A percentile compares a stretch with the other conserved stretches of the same genome.
Evolutionary conservation across 1,139 yeast species (phyloP).

Genomic region (Yamadazyma trypodendri): DNA sequence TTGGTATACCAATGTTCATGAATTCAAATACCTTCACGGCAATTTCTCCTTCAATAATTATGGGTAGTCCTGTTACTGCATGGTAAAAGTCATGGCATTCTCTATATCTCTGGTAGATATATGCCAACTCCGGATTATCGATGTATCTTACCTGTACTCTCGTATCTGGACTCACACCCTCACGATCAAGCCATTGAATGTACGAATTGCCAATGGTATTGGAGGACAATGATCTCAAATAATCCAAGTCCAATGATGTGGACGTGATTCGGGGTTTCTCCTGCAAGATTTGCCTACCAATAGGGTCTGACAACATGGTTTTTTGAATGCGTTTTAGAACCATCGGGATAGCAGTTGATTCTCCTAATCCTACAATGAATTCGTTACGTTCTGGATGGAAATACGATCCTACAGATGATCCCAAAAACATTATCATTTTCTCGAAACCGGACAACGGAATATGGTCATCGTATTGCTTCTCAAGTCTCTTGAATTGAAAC

Average conservation of each 20-base stretch:
- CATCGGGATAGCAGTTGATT: conserved; percentile 76
- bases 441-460: conserved; percentile 71
- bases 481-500: conserved; percentile 33
- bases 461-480: conserved; percentile 71
- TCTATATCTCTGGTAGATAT: conserved; percentile 86
- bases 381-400: conserved; percentile 80
- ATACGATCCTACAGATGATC: conserved; percentile 82
- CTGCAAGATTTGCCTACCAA: conserved; percentile 73
- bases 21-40: conserved; percentile 91
- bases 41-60: conserved; percentile 91
- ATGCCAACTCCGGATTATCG: conserved; percentile 88
- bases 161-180: conserved; percentile 92
- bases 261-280: conserved; percentile 86
- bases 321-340: conserved; percentile 62
- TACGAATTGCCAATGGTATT: conserved; percentile 79
- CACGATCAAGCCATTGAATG: conserved; percentile 77
- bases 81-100: conserved; percentile 98
- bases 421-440: conserved; percentile 59
- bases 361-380: conserved; percentile 91
- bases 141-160: conserved; percentile 84
- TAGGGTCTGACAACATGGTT: conserved; percentile 71
- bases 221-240: conserved; percentile 60
- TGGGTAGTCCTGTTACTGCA: conserved; percentile 86
- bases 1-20: conserved; percentile 89
- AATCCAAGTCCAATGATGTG: conserved; percentile 61